Evolutionary conservation across 257 asterid species (phyloP), one percentile per base, ranked within the genome.

Genomic region (Lantana camara): DNA sequence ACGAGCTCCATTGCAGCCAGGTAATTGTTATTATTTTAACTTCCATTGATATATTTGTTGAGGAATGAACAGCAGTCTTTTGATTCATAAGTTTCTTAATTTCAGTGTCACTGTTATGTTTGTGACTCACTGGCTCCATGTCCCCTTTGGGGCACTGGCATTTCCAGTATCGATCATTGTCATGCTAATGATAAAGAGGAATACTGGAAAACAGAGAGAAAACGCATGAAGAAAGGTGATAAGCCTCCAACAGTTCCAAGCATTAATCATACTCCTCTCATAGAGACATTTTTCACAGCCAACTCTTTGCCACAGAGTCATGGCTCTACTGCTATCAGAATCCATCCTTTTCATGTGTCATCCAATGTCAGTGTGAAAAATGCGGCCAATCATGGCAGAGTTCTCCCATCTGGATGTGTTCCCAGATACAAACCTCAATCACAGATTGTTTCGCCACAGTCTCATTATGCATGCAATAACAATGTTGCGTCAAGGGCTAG

Each of bases 101-200:
- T 77, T 71, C 92, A 93, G 99, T 93, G 99, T 71, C 99, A 93
- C 82, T 93, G 99, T 73, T 90, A 82, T 70, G 95, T 93, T 49
- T 93, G 97, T 41, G 96, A 90, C 80, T 69, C 86, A 38, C 72
- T 85, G 63, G 99, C 97, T 70, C 99, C 99, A 44, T 93, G 99
- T 75, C 50, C 71, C 64, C 69, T 56, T 23, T 93, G 99, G 99
- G 83, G 86, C 51, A 76, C 78, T 7, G 88, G 88, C 56, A 2
- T 56, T 50, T 70, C 74, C 55, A 65, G 65, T 45, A 30, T 41
- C 14, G 94, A 85, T 62, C 99, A 93, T 70, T 93, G 99, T 62
- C 92, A 87, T 74, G 99, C 99, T 47, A 85, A 72, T n/a, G 97
- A 90, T 35, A 88, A 87, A 68, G 91, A 78, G 1, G 87, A 73